Evolutionary conservation across 2,329 filamentous ascomycete genomes (phyloP).

Genomic region (Colletotrichum tofieldiae): DNA sequence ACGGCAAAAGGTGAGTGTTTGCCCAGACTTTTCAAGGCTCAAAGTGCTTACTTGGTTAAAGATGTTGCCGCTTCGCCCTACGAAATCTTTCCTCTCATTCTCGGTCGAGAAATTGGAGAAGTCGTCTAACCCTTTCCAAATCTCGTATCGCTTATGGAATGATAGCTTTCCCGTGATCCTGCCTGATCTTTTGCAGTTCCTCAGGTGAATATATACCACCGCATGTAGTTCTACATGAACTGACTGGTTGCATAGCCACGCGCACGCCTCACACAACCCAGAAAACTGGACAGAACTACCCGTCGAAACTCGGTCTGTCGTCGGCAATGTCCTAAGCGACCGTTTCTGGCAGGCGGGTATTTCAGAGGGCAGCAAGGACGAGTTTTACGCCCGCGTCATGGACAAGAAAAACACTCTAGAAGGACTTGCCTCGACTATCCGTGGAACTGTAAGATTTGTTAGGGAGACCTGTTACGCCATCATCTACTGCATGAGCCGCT

Average conservation of each 20-base stretch:
- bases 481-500: slow-evolving; percentile 90
- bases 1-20: slow-evolving; percentile 73
- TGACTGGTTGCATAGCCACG: slow-evolving; percentile 70
- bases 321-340: slow-evolving; percentile 89
- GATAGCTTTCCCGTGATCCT: slow-evolving; percentile 86
- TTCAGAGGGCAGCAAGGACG: slow-evolving; percentile 93
- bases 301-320: slow-evolving; percentile 81
- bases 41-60: slow-evolving; percentile 49
- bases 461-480: slow-evolving; percentile 96
- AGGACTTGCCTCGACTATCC: slow-evolving; percentile 93
- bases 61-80: slow-evolving; percentile 85
- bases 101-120: slow-evolving; percentile 92
- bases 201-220: slow-evolving; percentile 68
- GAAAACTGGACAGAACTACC: slow-evolving; percentile 86
- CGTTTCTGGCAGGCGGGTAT: slow-evolving; percentile 99
- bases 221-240: neutral
- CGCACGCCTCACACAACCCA: slow-evolving; percentile 92
- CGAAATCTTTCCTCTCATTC: slow-evolving; percentile 92
- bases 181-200: slow-evolving; percentile 87
- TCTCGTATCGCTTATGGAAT: slow-evolving; percentile 87
- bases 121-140: slow-evolving; percentile 79
- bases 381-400: slow-evolving; percentile 93
- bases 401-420: slow-evolving; percentile 92
- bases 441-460: slow-evolving; percentile 89
- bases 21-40: neutral